Evolutionary conservation across 805 yeast genomes (phyloP).

Genomic region (Nakazawaea pomicola): DNA sequence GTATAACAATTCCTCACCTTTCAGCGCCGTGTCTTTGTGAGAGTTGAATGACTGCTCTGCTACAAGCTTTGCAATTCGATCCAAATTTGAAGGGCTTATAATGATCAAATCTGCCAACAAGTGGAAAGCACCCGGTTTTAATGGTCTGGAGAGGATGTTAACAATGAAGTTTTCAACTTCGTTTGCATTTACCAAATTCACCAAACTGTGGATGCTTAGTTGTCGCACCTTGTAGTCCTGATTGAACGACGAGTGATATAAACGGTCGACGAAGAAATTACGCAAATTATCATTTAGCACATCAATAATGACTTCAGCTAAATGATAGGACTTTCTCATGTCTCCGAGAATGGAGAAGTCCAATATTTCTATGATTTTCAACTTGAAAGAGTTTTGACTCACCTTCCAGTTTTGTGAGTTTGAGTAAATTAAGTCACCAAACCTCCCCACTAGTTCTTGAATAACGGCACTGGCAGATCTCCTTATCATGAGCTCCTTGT

Average conservation of each 20-base stretch:
- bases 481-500: slow-evolving; percentile 67
- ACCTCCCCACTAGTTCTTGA: slow-evolving; percentile 82
- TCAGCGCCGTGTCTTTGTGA: slow-evolving; percentile 27
- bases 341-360: slow-evolving; percentile 46
- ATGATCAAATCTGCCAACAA: slow-evolving; percentile 20
- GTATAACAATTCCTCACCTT: slow-evolving; percentile 33
- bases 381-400: slow-evolving; percentile 31
- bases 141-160: background rate
- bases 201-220: no score
- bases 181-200: slow-evolving; percentile 13
- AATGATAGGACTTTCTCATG: slow-evolving; percentile 31
- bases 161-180: background rate
- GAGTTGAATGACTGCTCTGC: slow-evolving; percentile 23
- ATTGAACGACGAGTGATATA: slow-evolving; percentile 27
- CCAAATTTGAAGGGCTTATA: background rate
- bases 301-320: slow-evolving; percentile 15
- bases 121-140: slow-evolving; percentile 15
- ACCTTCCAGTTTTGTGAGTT: slow-evolving; percentile 9
- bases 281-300: slow-evolving; percentile 16
- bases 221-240: no score
- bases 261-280: slow-evolving; percentile 24
- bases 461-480: slow-evolving; percentile 83
- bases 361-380: slow-evolving; percentile 54
- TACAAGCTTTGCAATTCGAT: slow-evolving; percentile 2
- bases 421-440: slow-evolving; percentile 39